Base-by-base conservation (phyloP, 805 yeast genomes). In the Ogataea pini region DNA sequence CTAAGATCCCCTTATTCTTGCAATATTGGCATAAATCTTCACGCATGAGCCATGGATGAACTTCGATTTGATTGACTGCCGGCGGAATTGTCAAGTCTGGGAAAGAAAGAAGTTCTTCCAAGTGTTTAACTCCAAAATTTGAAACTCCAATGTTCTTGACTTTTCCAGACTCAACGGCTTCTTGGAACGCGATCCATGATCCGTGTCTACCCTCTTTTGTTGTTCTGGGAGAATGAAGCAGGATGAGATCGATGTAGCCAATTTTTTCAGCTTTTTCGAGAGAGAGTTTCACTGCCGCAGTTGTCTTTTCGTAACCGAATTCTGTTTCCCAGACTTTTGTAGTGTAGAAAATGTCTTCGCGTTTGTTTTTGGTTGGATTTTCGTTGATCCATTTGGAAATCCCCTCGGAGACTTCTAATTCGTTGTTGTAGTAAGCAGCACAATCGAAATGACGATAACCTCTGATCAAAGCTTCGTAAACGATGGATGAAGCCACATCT, bases 391-490 rank as follows among this genome's bases (percentile, higher is more conserved):
- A 86, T 44, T 68, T 62, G 16, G 71, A 64, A 37, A 86, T 77
- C 4, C 85, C 94, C 41, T 75, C 71, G 16, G 81, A 82, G 4
- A 80, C 80, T 54, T 82, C 85, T 13, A 54, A 54, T 61, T 86
- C 89, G 67, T 87, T 87, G 9, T 70, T 68, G 68, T 88, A 88
- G n/a, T 65, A 64, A 8, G 75, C 80, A 6, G 96, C 96, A 16
- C 84, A 71, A 61, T 88, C 94, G 49, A 87, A 69, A 59, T 84
- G 92, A 55, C 94, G 76, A 63, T 85, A 87, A 0, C 94, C 94
- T 20, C 67, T 70, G 32, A 72, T 67, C 51, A 86, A 72, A 1
- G 92, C 92, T 31, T 72, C 63, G 57, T 77, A 73, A 0, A 82
- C 84, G 22, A 81, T 62, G 0, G 71, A 67, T 2, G 65, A 50